Base-by-base conservation (phyloP, 176 grass and related monocot species). In the maize (Zea mays) region DNA sequence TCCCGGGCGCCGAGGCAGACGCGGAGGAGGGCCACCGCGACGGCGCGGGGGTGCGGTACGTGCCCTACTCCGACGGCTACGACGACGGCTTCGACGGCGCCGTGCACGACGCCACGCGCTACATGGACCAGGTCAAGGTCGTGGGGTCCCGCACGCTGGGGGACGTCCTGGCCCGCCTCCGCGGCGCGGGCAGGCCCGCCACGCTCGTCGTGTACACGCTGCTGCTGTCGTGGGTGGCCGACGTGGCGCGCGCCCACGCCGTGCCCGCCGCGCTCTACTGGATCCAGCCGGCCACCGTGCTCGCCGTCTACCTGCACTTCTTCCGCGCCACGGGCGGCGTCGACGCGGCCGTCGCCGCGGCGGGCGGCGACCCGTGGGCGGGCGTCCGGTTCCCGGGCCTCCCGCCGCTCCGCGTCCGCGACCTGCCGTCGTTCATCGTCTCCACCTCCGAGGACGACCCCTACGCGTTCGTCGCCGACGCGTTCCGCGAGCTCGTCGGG, bases 211-310 rank as follows among this genome's bases (percentile, higher is more conserved):
- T 90, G 2, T 88, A 88, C 75, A 83, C 82, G 62, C 48, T 90
- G 8, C 46, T 90, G 5, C 67, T 93, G 13, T 15, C 82, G 35
- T 93, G 91, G 91, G 91, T 73, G 47, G 63, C 44, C 69, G 79
- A 69, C 69, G 79, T 90, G 33, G 88, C 91, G 0, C 80, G 62
- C 7, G 60, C 13, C 1, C 74, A 77, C 62, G 51, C 46, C 54
- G 67, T 90, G 2, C 91, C 88, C 33, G 41, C 45, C 15, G 56
- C 83, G 42, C 71, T 80, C 12, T 90, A 88, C 44, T 93, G 91
- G 91, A 88, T 93, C 68, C 91, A 93, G 51, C 85, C 85, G 6
- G 85, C 76, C 10, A 54, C 88, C 27, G 82, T 86, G 69, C 83
- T 93, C 61, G 88, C 91, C 27, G 50, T 52, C 2, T 87, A 87